Base-by-base conservation (phyloP, 1,284 basidiomycete genomes). In the Cystobasidium sp. region DNA sequence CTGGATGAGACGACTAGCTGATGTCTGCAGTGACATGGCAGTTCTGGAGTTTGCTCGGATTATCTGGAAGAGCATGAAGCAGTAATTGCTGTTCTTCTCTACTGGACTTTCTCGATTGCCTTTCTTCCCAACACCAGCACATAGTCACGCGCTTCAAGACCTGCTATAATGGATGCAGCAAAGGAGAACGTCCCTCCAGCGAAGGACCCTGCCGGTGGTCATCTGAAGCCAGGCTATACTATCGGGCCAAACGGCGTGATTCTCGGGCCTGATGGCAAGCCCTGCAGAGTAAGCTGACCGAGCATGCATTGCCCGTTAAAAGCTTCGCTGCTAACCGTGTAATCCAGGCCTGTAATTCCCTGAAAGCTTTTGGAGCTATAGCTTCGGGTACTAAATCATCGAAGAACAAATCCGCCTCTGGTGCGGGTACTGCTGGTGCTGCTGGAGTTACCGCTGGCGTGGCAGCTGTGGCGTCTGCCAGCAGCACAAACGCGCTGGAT, bases 221-320 rank as follows among this genome's bases (percentile, higher is more conserved):
- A 73, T 16, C 63, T 66, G 24, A 39, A 61, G 22, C 47, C 62
- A 24, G 70, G 70, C 7, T 64, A 73, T 39, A 46, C 59, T 20
- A 73, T 73, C n/a, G 70, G 70, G 16, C 72, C 78, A 7, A 79
- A 79, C 3, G 93, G 92, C 1, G 88, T 93, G 84, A 87, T 95
- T 71, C 84, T 97, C 75, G 94, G 92, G 1, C 90, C 91, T 39
- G 92, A 97, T 78, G 94, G 94, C 31, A 96, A 94, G 83, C 92
- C 92, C 0, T 97, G 94, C 86, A 95, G 93, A 84, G 89, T 91
- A 49, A 94, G 93, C 82, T 55, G 91, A 84, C 87, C 88, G 58
- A 84, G 89, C 81, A 81, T 81, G 78, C 79, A 78, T 70, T 59
- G 65, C 39, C 44, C 22, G 7, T 56, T 53, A 18, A 44, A 52